Evolutionary conservation across 768 basidiomycete species (phyloP), one percentile per base, ranked within the genome.

Genomic region (Cystobasidiopsis lactophilus): DNA sequence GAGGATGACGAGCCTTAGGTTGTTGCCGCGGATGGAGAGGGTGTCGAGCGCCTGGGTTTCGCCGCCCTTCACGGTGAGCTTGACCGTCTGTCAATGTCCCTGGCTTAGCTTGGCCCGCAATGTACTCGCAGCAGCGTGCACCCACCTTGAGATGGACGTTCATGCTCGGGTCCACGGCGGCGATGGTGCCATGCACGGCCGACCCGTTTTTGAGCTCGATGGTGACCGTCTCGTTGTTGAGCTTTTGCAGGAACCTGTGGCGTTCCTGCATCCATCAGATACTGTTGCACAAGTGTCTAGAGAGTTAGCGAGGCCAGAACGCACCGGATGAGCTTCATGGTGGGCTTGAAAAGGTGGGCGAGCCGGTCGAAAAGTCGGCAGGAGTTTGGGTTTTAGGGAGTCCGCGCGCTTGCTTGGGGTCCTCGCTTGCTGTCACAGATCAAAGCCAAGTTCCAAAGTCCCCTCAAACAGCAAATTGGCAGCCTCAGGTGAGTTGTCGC

Each of bases 81-180:
- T 95, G 59, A 98, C 84, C 45, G 86, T 35, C 9, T 35, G n/a
- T 35, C 33, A 35, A 35, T 7, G 9, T 35, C 33, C n/a, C n/a
- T n/a, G n/a, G n/a, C n/a, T n/a, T n/a, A n/a, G n/a, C n/a, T n/a
- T n/a, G n/a, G n/a, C n/a, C n/a, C n/a, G n/a, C n/a, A n/a, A n/a
- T n/a, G n/a, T n/a, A n/a, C n/a, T n/a, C n/a, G n/a, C n/a, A n/a
- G n/a, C n/a, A n/a, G n/a, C n/a, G n/a, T n/a, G n/a, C n/a, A n/a
- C 7, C 7, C 33, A 16, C 85, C 73, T 98, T 98, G 50, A 98
- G 74, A 62, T 95, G 82, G 2, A 91, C 96, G 71, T 95, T 96
- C 91, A 98, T 98, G 64, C 91, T 86, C 75, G 91, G 88, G 69
- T 98, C 91, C 48, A 98, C 93, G 54, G 88, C 91, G 16, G 86